Conservation (phyloP, 345 rosid species). For the Salix exigua region DNA sequence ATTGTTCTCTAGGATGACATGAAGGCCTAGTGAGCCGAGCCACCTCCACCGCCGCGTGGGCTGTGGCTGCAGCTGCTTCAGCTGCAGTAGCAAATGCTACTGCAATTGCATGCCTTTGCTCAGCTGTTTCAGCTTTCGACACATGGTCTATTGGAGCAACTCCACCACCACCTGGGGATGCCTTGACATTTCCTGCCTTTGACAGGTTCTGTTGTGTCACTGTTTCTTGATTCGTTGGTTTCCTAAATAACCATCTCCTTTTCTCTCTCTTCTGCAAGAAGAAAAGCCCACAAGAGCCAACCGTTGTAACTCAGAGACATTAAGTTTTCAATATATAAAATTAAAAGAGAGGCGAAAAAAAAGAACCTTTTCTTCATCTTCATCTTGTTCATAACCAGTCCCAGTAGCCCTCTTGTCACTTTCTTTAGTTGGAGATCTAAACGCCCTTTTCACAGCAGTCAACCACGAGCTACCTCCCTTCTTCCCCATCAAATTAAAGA, state of each 20-base stretch:
- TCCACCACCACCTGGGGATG: slow-evolving; percentile 5
- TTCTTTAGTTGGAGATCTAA: slow-evolving; percentile 79
- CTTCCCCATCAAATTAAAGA: slow-evolving; percentile 52
- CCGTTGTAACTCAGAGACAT: not conserved
- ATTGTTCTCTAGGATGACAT: slow-evolving; percentile 40
- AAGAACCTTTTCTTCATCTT: slow-evolving; percentile 71
- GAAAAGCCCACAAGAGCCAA: not conserved
- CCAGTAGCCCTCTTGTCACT: slow-evolving; percentile 36
- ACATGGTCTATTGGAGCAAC: slow-evolving; percentile 6
- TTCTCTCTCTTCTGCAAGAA: slow-evolving; percentile 55
- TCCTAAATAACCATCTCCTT: slow-evolving; percentile 72
- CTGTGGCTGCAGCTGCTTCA: slow-evolving; percentile 39
- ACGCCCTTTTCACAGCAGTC: slow-evolving; percentile 82
- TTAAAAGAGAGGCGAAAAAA: not conserved
- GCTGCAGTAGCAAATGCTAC: slow-evolving; percentile 37
- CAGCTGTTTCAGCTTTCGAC: slow-evolving; percentile 19
- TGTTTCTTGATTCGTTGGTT: slow-evolving; percentile 46
- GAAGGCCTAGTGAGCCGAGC: slow-evolving; percentile 43
- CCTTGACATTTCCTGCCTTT: slow-evolving; percentile 14
- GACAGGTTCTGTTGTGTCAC: slow-evolving; percentile 30
- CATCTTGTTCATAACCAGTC: slow-evolving; percentile 41
- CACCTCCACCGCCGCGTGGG: slow-evolving; percentile 38
- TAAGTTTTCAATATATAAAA: not conserved
- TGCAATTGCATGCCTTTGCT: slow-evolving; percentile 38
- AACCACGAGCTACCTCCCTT: slow-evolving; percentile 77